phyloP scores from a whole-genome alignment of 345 rosid genomes.

The Salix arbutifolia region DNA sequence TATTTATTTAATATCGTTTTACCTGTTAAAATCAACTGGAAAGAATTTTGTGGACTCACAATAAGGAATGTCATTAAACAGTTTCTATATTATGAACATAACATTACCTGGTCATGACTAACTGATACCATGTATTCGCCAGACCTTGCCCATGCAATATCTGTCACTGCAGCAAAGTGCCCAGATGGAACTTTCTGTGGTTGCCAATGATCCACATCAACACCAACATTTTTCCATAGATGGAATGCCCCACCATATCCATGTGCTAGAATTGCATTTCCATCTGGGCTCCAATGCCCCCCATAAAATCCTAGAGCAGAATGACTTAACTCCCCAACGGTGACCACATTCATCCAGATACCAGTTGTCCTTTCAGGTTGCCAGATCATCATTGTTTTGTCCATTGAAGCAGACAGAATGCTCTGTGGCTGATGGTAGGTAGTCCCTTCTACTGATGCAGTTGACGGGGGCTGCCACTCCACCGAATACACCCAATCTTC shows the following conservation, averaged over 20 bases:
- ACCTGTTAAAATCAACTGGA: background rate
- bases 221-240: conserved; percentile 74
- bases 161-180: conserved; percentile 79
- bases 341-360: conserved; percentile 95
- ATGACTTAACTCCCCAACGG: conserved; percentile 92
- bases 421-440: conserved; percentile 59
- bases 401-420: conserved; percentile 91
- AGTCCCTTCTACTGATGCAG: conserved; percentile 22
- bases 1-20: background rate
- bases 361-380: conserved; percentile 80
- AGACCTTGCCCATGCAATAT: conserved; percentile 71
- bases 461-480: conserved; percentile 80
- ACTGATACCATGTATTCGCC: conserved; percentile 78
- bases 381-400: conserved; percentile 99
- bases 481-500: conserved; percentile 99
- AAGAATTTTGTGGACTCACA: background rate
- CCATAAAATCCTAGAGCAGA: conserved; percentile 98
- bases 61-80: background rate
- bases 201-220: conserved; percentile 68
- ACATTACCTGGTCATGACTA: conserved; percentile 85
- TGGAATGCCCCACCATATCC: conserved; percentile 94
- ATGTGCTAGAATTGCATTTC: conserved; percentile 71
- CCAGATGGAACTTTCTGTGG: conserved; percentile 88
- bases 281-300: conserved; percentile 85
- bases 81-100: background rate